Evolutionary conservation across 768 basidiomycete species (phyloP).

Genomic region (Neoboletus subvelutipes): DNA sequence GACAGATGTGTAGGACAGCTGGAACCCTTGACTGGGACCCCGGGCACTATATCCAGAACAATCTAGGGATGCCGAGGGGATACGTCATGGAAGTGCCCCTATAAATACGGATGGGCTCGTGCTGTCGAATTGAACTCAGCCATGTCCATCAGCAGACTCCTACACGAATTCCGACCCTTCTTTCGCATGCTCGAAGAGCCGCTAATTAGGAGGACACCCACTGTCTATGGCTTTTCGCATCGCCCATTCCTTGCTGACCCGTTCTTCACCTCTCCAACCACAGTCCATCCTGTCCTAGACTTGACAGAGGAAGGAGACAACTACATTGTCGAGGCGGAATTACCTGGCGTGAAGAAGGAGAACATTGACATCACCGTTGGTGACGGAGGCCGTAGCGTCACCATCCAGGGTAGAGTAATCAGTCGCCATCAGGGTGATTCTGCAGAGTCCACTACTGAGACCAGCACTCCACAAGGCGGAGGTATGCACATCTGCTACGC

Average conservation of each 20-base stretch:
- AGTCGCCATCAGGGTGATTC: constrained; percentile 25
- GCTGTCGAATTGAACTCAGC: neutral
- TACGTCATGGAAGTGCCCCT: constrained; percentile 17
- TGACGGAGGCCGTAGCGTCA: constrained; percentile 66
- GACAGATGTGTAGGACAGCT: neutral
- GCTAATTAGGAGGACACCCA: constrained; percentile 37
- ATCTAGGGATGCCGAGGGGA: constrained; percentile 15
- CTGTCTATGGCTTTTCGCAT: constrained; percentile 26
- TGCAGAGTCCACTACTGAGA: constrained; percentile 19
- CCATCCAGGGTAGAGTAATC: constrained; percentile 64
- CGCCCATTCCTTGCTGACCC: constrained; percentile 50
- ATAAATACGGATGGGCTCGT: constrained; percentile 3
- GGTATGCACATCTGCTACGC: constrained; percentile 22
- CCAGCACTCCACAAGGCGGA: constrained; percentile 19
- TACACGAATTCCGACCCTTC: constrained; percentile 71
- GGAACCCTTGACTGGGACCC: constrained; percentile 13
- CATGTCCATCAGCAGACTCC: constrained; percentile 68
- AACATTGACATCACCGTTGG: constrained; percentile 70
- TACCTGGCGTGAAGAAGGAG: constrained; percentile 79
- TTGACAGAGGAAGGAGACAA: constrained; percentile 61
- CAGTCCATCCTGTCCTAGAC: constrained; percentile 60
- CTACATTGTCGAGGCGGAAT: constrained; percentile 72
- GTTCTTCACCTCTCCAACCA: constrained; percentile 39
- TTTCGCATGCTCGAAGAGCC: constrained; percentile 79
- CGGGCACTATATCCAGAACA: constrained; percentile 18